Evolutionary conservation across 73 alveolate genomes (phyloP), one percentile per base, ranked within the genome.

Genomic region (Symbiodinium natans): DNA sequence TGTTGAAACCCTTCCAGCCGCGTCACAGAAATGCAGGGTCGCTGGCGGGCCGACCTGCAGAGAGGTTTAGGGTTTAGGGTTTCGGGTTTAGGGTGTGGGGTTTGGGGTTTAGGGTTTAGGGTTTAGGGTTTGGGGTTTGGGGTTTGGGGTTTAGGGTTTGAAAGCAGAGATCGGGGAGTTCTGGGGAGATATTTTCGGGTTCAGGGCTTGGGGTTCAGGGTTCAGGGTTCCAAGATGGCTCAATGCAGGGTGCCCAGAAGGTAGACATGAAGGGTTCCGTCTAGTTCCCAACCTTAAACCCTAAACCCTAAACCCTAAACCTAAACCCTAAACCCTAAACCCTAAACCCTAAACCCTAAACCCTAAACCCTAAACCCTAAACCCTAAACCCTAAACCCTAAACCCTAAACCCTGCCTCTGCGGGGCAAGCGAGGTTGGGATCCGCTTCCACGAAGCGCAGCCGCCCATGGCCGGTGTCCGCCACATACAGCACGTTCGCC

Each of bases 401-500:
- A 46, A 46, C 59, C 59, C 59, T 9, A 46, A 46, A 6, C 59
- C 59, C 59, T 46, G 39, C 77, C 77, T 63, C 77, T 15, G 34
- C 25, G 34, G 77, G 77, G 31, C 68, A 52, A 27, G 68, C 68
- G 29, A 52, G 68, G n/a, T 52, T 52, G 29, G 68, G 68, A 52
- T 52, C 68, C 1, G 68, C 68, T 2, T 86, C 68, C 94, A 86
- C 94, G n/a, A 86, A 46, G 82, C 94, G 94, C 56, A 86, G 83
- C 63, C 94, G 94, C 25, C 83, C 83, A n/a, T 86, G 94, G 40
- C 83, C 94, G 56, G 94, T 29, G 41, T 86, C 94, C 54, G 94
- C 94, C 41, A 86, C 83, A 68, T 86, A 86, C 40, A 86, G 83
- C 41, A 54, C 59, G 82, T 86, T 46, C 59, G 94, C 11, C 94